Conservation (phyloP, 176 grass and related monocot species). For the Secale cereale region DNA sequence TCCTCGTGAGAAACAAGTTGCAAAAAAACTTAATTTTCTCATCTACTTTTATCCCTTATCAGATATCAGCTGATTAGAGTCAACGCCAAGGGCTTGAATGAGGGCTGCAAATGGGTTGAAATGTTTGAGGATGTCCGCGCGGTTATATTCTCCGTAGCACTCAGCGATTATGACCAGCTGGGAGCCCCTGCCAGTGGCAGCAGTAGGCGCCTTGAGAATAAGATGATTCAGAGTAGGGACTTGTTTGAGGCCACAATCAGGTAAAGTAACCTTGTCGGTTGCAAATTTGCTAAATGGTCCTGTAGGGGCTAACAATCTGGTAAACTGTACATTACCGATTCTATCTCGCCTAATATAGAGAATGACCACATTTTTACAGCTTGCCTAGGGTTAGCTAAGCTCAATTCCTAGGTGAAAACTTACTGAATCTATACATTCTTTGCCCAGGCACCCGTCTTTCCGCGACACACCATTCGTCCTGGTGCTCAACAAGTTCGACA, state of each 20-base stretch:
- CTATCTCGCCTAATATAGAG: not conserved
- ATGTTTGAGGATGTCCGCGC: conserved; percentile 96
- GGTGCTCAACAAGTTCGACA: conserved; percentile 94
- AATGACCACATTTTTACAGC: not conserved
- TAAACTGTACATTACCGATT: not conserved
- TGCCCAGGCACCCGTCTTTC: conserved; percentile 79
- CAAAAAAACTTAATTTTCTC: not conserved
- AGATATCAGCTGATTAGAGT: conserved; percentile 93
- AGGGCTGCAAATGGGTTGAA: conserved; percentile 98
- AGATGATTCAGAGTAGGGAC: conserved; percentile 89
- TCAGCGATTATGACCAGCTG: conserved; percentile 80
- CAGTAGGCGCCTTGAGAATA: conserved; percentile 52
- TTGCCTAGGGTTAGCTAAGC: conserved; percentile 11
- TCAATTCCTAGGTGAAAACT: not conserved
- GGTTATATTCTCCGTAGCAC: conserved; percentile 80
- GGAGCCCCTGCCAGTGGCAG: conserved; percentile 30
- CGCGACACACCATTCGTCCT: conserved; percentile 73
- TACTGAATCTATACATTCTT: not conserved
- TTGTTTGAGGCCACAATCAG: conserved; percentile 91
- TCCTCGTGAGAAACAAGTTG: not conserved
- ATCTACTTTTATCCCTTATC: conserved; percentile 6
- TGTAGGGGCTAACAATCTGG: not conserved
- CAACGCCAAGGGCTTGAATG: conserved; percentile 74
- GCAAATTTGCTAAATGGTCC: not conserved
- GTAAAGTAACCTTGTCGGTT: conserved; percentile 16